These are phyloP conservation scores for Hydnum rufescens DNA, from an alignment of 768 basidiomycete genomes.

Conservation along the genomic window DNA sequence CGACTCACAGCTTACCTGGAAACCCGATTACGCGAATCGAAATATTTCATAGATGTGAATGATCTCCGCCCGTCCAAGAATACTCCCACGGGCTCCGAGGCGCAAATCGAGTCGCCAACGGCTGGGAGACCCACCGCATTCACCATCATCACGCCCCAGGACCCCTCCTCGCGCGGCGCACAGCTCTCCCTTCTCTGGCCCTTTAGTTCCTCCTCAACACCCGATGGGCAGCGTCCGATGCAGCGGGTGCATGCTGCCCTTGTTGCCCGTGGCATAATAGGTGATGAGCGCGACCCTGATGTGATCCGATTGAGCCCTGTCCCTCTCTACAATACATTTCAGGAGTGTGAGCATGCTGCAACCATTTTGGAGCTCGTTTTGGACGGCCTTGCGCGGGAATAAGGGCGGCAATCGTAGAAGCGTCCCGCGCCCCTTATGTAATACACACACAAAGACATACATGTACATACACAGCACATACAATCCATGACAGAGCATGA, in stretches of 20 bases:
- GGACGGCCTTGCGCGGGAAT: too few relatives aligned
- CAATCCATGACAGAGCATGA: too few relatives aligned
- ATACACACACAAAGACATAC: too few relatives aligned
- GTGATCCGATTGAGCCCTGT: slow-evolving; percentile 78
- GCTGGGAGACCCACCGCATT: slow-evolving; percentile 29
- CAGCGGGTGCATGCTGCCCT: slow-evolving; percentile 40
- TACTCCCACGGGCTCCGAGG: neutral
- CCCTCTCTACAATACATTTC: slow-evolving; percentile 69
- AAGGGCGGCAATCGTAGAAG: too few relatives aligned
- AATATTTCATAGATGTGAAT: slow-evolving; percentile 36
- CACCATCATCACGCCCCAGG: slow-evolving; percentile 78
- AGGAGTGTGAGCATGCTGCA: slow-evolving; percentile 57
- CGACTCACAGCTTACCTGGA: slow-evolving; percentile 56
- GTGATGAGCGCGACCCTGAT: slow-evolving; percentile 80
- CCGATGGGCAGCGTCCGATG: slow-evolving; percentile 39
- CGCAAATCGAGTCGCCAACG: too few relatives aligned
- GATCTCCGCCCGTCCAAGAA: slow-evolving; percentile 17
- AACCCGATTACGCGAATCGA: slow-evolving; percentile 35
- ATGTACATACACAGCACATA: too few relatives aligned
- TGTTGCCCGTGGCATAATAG: slow-evolving; percentile 55
- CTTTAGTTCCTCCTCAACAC: slow-evolving; percentile 41
- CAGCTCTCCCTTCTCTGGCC: slow-evolving; percentile 61
- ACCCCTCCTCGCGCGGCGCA: slow-evolving; percentile 50
- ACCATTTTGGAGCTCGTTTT: slow-evolving; percentile 34
- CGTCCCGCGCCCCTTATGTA: too few relatives aligned